Conservation (phyloP, 192 early-diverging fungal genomes). For the Mortierella antarctica region DNA sequence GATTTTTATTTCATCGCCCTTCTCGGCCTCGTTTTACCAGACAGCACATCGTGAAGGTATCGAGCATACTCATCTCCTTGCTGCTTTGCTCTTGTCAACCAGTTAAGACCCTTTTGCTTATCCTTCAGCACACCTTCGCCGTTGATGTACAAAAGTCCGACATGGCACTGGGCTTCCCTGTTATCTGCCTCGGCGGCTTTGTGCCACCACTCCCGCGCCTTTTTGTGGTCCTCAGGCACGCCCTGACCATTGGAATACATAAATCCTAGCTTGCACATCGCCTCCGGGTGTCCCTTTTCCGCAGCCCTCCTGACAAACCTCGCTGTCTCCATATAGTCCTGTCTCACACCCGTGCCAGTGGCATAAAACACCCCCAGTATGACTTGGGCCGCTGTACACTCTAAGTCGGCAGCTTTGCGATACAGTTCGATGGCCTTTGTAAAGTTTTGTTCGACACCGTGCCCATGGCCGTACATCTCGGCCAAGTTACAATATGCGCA, state of each 20-base stretch:
- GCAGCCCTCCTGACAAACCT: conserved; percentile 3
- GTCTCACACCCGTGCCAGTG: neutral
- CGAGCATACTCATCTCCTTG: conserved; percentile 19
- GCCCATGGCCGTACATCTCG: neutral
- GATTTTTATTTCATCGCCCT: no score
- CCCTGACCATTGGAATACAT: conserved; percentile 56
- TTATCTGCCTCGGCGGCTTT: conserved; percentile 54
- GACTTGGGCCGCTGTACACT: neutral
- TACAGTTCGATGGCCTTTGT: conserved; percentile 8
- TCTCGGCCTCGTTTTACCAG: no score
- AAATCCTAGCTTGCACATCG: neutral
- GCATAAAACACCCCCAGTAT: neutral
- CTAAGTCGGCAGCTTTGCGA: conserved; percentile 7
- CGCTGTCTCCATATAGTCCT: neutral
- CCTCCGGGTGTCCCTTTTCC: neutral
- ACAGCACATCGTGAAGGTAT: neutral
- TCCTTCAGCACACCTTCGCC: conserved; percentile 50
- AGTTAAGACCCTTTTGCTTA: conserved; percentile 26
- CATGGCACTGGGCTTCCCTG: conserved; percentile 35
- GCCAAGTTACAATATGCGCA: conserved; percentile 1
- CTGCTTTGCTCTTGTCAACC: conserved; percentile 35
- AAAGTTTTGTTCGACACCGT: neutral
- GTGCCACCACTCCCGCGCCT: conserved; percentile 47
- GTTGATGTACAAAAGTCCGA: conserved; percentile 46
- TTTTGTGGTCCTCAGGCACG: conserved; percentile 21